These are phyloP conservation scores for Eudorina sp. DNA, from an alignment of 139 green algal species.

Conservation along the genomic window DNA sequence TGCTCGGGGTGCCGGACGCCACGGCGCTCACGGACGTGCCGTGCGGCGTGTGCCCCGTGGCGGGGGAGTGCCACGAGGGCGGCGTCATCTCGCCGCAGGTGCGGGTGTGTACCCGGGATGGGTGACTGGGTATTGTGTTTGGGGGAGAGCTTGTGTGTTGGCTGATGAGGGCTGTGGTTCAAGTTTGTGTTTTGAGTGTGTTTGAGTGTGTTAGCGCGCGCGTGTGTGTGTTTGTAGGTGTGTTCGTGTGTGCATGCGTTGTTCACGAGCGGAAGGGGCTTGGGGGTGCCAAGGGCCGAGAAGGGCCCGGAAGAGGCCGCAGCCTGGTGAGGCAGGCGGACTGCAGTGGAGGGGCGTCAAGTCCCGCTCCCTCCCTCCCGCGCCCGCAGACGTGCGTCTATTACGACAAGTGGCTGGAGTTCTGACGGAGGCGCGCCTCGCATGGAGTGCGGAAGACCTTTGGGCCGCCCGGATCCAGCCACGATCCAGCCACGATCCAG, in stretches of 20 bases:
- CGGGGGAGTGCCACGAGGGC: conserved; percentile 81
- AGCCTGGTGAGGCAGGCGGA: too few relatives aligned
- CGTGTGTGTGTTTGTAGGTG: background rate
- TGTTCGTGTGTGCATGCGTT: too few relatives aligned
- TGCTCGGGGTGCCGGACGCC: conserved; percentile 63
- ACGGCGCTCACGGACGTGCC: conserved; percentile 82
- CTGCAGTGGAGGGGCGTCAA: too few relatives aligned
- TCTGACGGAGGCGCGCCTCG: conserved; percentile 62
- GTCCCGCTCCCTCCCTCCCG: background rate
- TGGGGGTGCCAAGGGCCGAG: too few relatives aligned
- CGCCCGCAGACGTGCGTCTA: conserved; percentile 84
- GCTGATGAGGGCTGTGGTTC: too few relatives aligned
- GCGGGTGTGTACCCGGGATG: conserved; percentile 44
- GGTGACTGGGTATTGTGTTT: background rate
- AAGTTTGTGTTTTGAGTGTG: background rate
- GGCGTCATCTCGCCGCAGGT: conserved; percentile 83
- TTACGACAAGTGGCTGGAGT: conserved; percentile 83
- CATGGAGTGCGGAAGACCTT: too few relatives aligned
- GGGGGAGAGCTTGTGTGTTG: background rate
- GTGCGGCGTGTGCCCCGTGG: conserved; percentile 92
- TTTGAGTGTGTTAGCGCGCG: background rate
- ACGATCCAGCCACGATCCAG: too few relatives aligned
- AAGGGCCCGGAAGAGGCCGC: too few relatives aligned
- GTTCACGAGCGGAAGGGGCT: too few relatives aligned
- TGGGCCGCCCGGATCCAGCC: too few relatives aligned